These are phyloP conservation scores for Skeletonema costatum DNA, from an alignment of 108 stramenopile genomes.

Conservation along the genomic window DNA sequence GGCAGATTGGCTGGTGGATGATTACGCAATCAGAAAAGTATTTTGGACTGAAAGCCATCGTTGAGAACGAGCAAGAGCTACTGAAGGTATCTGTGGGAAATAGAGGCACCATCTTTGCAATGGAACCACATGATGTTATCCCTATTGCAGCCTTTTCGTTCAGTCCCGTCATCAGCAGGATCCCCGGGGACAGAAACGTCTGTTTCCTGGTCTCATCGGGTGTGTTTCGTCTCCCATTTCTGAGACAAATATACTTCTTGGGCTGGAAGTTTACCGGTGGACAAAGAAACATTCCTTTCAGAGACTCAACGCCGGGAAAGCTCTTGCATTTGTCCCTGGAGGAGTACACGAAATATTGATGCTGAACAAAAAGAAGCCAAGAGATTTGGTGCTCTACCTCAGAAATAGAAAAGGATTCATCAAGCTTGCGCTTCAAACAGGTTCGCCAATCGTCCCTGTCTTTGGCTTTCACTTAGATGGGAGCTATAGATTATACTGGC, in stretches of 20 bases:
- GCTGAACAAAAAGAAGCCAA: slow-evolving; percentile 34
- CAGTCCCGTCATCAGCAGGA: slow-evolving; percentile 26
- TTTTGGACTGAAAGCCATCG: slow-evolving; percentile 54
- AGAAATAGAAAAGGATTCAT: slow-evolving; percentile 85
- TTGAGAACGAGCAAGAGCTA: slow-evolving; percentile 53
- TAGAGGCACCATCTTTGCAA: slow-evolving; percentile 52
- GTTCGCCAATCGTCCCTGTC: slow-evolving; percentile 79
- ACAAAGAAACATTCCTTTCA: slow-evolving; percentile 50
- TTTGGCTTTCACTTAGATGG: slow-evolving; percentile 74
- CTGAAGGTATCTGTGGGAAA: slow-evolving; percentile 15
- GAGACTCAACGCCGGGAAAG: slow-evolving; percentile 35
- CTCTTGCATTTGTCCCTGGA: slow-evolving; percentile 55
- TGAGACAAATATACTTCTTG: slow-evolving; percentile 60
- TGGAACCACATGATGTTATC: slow-evolving; percentile 59
- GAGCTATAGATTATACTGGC: slow-evolving; percentile 39
- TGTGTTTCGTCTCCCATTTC: slow-evolving; percentile 52
- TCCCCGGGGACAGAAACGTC: slow-evolving; percentile 41
- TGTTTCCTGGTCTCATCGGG: slow-evolving; percentile 43
- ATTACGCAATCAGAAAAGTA: slow-evolving; percentile 51
- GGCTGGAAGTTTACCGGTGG: slow-evolving; percentile 38
- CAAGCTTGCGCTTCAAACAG: slow-evolving; percentile 72
- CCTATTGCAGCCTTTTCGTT: slow-evolving; percentile 56
- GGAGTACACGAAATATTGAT: slow-evolving; percentile 59
- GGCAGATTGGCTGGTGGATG: slow-evolving; percentile 43
- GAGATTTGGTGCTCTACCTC: slow-evolving; percentile 60